Evolutionary conservation across 768 basidiomycete species (phyloP), one percentile per base, ranked within the genome.

Genomic region (Rhodotorula babjevae): DNA sequence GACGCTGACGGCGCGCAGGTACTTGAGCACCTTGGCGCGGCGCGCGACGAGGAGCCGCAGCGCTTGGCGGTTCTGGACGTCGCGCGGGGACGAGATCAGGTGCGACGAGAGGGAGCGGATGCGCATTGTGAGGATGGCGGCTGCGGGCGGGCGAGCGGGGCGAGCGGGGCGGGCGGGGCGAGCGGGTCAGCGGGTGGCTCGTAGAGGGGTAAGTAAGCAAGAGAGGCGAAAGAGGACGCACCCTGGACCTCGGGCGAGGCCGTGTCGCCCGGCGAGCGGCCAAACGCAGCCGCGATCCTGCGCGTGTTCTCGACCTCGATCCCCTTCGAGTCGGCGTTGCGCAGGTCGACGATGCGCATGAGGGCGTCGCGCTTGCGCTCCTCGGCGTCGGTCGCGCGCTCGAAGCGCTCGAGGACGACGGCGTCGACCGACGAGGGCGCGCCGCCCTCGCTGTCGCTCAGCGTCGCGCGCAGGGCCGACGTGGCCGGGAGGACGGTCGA

Each of bases 171-270:
- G 7, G 42, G 42, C 9, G 14, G 42, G 42, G 42, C 14, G 44
- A 18, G 44, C 2, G 14, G 18, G 44, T 46, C 44, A 46, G 44
- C 6, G 14, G 18, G n/a, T n/a, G 44, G 18, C 14, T 46, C 44
- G 44, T 11, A 14, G 44, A 3, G 14, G 14, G 18, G 44, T 7
- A 15, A 52, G 12, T 36, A 27, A 31, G 65, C 65, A 59, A 50
- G n/a, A 56, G 50, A 56, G 40, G 27, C 63, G n/a, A n/a, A n/a
- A n/a, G n/a, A 47, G 14, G 44, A 79, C 86, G 71, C 79, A 92
- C 94, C 92, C 85, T 96, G 94, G 0, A 96, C 93, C 78, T 93
- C 92, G 3, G 91, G 85, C 55, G 90, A 84, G 55, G 93, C 94
- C 0, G 93, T 84, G 80, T 94, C 90, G 85, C 87, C 33, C 85